Conservation (phyloP, 2,329 filamentous ascomycete genomes). For the Alternaria sp. region DNA sequence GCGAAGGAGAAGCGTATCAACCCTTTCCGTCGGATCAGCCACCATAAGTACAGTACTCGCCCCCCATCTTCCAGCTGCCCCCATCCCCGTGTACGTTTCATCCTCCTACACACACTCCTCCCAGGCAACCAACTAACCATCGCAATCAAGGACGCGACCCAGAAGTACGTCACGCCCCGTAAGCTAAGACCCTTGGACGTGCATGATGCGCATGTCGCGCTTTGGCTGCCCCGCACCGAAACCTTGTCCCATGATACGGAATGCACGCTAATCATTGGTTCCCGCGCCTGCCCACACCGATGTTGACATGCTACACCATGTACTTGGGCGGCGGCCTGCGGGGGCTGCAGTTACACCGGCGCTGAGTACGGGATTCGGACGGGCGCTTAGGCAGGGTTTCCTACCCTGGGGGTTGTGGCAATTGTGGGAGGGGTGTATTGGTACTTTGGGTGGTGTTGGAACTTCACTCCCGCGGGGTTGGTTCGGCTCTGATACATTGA, state of each 20-base stretch:
- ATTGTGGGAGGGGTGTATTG: neutral
- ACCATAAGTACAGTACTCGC: neutral
- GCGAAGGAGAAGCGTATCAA: neutral
- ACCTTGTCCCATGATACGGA: constrained; percentile 10
- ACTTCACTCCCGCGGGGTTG: neutral
- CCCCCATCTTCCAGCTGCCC: neutral
- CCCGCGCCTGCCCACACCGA: neutral
- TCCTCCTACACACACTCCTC: neutral
- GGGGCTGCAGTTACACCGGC: neutral
- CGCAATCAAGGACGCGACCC: neutral
- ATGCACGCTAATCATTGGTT: constrained; percentile 8
- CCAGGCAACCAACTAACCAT: neutral
- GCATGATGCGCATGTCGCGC: constrained; percentile 2
- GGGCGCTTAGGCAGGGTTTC: constrained; percentile 11
- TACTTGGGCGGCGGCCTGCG: neutral
- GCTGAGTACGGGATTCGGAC: constrained; percentile 2
- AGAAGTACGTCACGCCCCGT: constrained; percentile 5
- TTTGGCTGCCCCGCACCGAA: constrained; percentile 8
- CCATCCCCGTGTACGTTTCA: neutral
- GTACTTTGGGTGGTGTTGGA: neutral
- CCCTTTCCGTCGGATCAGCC: neutral
- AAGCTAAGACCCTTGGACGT: neutral
- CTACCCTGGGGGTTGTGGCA: neutral
- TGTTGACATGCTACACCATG: neutral
- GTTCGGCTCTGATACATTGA: neutral